These are phyloP conservation scores for Melastoma malabathricum DNA, from an alignment of 345 rosid genomes.

Conservation along the genomic window DNA sequence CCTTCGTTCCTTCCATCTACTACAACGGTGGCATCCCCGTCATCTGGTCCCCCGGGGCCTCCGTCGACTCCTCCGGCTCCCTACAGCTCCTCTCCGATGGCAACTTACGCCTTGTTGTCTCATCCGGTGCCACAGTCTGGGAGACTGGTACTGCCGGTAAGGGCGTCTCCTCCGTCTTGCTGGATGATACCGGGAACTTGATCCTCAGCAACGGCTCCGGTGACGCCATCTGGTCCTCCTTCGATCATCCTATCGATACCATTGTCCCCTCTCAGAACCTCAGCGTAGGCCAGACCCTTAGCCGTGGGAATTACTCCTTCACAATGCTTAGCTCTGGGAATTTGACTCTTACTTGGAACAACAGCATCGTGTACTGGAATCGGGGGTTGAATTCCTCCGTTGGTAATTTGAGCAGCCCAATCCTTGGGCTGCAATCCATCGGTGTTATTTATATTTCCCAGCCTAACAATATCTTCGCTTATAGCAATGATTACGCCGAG, in stretches of 20 bases:
- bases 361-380: constrained; percentile 29
- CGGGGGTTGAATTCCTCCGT: constrained; percentile 33
- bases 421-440: constrained; percentile 22
- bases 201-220: constrained; percentile 14
- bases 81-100: constrained; percentile 39
- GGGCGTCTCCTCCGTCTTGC: constrained; percentile 36
- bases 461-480: constrained; percentile 16
- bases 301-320: constrained; percentile 44
- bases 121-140: constrained; percentile 48
- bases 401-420: constrained; percentile 29
- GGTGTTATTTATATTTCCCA: constrained; percentile 29
- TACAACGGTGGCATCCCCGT: constrained; percentile 23
- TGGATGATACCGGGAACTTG: constrained; percentile 44
- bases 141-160: constrained; percentile 24
- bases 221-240: constrained; percentile 40
- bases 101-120: constrained; percentile 41
- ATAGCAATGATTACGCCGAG: constrained; percentile 45
- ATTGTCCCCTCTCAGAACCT: constrained; percentile 45
- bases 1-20: constrained; percentile 33
- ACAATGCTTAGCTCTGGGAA: constrained; percentile 22
- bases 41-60: constrained; percentile 29
- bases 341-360: constrained; percentile 41
- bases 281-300: constrained; percentile 10
- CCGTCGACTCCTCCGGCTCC: constrained; percentile 36
- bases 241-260: constrained; percentile 37